Evolutionary conservation across 305 asterid genomes (phyloP).

Genomic region (Fraxinus floribunda): DNA sequence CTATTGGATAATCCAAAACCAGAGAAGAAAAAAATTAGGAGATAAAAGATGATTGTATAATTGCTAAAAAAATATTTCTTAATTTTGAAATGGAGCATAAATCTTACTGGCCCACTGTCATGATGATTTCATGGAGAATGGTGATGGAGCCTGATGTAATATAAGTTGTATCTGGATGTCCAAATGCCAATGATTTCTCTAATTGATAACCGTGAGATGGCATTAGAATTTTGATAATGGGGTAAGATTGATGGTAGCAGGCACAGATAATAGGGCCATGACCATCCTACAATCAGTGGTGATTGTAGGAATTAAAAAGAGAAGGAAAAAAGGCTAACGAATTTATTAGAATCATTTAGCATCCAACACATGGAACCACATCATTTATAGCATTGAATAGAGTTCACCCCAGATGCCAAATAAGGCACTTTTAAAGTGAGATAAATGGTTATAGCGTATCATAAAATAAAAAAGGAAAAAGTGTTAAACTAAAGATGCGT

Average conservation of each 20-base stretch:
- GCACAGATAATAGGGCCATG: background rate
- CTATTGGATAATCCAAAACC: background rate
- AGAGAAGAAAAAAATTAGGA: background rate
- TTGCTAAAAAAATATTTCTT: background rate
- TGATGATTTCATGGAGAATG: background rate
- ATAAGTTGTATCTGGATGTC: background rate
- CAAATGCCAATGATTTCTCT: background rate
- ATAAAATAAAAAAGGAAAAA: background rate
- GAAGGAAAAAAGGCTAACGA: background rate
- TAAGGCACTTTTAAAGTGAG: background rate
- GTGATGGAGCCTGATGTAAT: background rate
- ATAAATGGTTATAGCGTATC: background rate
- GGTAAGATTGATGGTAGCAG: background rate
- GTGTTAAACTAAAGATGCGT: slow-evolving; percentile 5
- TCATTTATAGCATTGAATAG: background rate
- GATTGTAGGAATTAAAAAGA: background rate
- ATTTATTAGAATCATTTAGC: slow-evolving; percentile 7
- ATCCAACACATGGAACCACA: slow-evolving; percentile 12
- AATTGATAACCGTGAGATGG: background rate
- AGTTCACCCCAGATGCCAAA: background rate
- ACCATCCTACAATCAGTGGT: background rate
- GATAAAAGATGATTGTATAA: background rate
- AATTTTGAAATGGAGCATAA: background rate
- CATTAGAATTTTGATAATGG: background rate
- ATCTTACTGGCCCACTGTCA: background rate